Evolutionary conservation across 176 grass and related monocot genomes (phyloP).

Genomic region (Chloris gayana): DNA sequence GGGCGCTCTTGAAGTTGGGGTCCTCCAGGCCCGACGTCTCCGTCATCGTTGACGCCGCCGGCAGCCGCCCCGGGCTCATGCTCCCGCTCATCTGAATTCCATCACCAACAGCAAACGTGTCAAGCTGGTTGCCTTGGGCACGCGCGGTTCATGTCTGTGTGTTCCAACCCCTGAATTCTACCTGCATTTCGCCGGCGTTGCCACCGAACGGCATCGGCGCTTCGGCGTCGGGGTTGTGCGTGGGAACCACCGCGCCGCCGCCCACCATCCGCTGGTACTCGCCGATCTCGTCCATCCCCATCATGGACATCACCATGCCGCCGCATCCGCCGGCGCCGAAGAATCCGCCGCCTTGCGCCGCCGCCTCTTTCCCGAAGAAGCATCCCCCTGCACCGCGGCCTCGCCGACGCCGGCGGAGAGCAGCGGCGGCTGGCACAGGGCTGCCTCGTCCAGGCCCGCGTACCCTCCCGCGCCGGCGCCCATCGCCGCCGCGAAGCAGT

Average conservation of each 20-base stretch:
- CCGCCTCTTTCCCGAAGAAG: constrained; percentile 40
- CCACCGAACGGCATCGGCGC: constrained; percentile 40
- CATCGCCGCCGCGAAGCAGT: constrained; percentile 47
- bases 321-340: constrained; percentile 25
- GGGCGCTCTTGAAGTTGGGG: constrained; percentile 64
- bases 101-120: constrained; percentile 41
- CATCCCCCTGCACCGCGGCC: constrained; percentile 20
- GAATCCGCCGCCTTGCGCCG: constrained; percentile 31
- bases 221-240: constrained; percentile 33
- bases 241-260: constrained; percentile 27
- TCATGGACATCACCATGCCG: constrained; percentile 57
- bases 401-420: constrained; percentile 18
- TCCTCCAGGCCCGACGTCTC: constrained; percentile 58
- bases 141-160: background rate
- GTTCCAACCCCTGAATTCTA: constrained; percentile 21
- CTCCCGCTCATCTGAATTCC: constrained; percentile 41
- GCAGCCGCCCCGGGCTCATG: constrained; percentile 38
- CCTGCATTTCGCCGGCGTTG: constrained; percentile 70
- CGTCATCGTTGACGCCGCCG: constrained; percentile 34
- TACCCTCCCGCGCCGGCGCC: constrained; percentile 30
- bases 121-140: constrained; percentile 5
- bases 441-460: constrained; percentile 53
- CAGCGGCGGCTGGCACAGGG: constrained; percentile 33
- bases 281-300: constrained; percentile 53
- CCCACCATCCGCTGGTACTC: constrained; percentile 72